Evolutionary conservation across 805 yeast genomes (phyloP), one percentile per base, ranked within the genome.

Genomic region (Millerago galiae): DNA sequence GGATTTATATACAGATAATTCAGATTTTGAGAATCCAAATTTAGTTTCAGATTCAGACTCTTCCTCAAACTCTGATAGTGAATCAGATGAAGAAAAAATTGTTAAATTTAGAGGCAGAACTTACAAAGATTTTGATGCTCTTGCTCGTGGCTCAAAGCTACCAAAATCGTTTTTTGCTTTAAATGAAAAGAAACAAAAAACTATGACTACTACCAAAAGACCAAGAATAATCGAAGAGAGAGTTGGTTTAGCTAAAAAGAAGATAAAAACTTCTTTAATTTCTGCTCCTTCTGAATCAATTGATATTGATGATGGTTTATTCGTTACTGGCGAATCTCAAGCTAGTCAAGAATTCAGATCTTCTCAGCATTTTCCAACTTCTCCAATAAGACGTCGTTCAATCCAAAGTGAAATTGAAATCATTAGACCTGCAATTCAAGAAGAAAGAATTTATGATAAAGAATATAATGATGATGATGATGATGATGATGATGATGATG

Each of bases 161-260:
- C 60, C 60, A 2, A 53, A 41, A 32, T 51, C 57, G 2, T 54
- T 43, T 37, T 54, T 52, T 38, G 47, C 47, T 37, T 15, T 29
- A 33, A 10, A 42, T 28, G 18, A 27, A 38, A 6, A 26, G 10
- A 29, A 7, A 27, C 30, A 41, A 28, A 29, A 11, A n/a, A 10
- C 27, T 18, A 39, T 16, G 12, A 37, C 10, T 3, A 31, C 10
- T 4, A 25, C 35, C 12, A 43, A 43, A 27, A 46, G 38, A n/a
- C 9, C 37, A 6, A 38, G 31, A 10, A 16, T 35, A 2, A 30
- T 25, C 8, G 44, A 37, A n/a, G 35, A 42, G 5, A 45, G 54
- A 11, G 35, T 41, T 35, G 61, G 61, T 7, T 43, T 55, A 13
- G 61, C 61, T 2, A 49, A 44, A 27, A 48, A 44, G 40, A 53